Percentiles rank a stretch among this genome's conserved stretches.
phyloP scores from a whole-genome alignment of 1,284 basidiomycete species.

The Leccinum olivaceoglutinosum region DNA sequence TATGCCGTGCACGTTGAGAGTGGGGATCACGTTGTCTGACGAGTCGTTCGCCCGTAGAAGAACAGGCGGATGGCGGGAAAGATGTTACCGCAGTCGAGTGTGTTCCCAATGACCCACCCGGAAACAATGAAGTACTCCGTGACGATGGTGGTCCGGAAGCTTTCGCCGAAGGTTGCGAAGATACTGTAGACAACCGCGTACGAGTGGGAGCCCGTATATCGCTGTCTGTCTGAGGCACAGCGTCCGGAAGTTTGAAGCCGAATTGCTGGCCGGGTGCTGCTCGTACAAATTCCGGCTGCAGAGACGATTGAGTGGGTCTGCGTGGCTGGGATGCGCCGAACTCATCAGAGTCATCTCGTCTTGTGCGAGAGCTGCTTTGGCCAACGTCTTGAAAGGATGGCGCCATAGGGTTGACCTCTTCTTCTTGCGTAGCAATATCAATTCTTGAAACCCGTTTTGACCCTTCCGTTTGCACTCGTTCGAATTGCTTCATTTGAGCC shows the following conservation, averaged over 20 bases:
- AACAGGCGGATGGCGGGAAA: background rate
- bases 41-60: background rate
- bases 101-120: background rate
- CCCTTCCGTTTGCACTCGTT: background rate
- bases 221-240: background rate
- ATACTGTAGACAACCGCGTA: background rate
- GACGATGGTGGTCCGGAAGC: background rate
- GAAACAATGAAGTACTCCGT: background rate
- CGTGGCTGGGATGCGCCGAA: background rate
- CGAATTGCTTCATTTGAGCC: background rate
- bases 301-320: background rate
- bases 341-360: background rate
- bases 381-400: background rate
- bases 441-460: background rate
- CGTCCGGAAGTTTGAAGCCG: background rate
- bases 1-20: background rate
- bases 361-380: background rate
- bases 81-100: background rate
- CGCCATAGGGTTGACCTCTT: background rate
- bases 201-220: background rate
- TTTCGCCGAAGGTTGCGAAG: background rate
- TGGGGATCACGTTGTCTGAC: background rate
- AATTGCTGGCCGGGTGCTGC: background rate
- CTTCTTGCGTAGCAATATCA: background rate
- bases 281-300: background rate